These are phyloP conservation scores for Xylariaceae sp. DNA, from an alignment of 2,329 filamentous ascomycete species.

Conservation along the genomic window DNA sequence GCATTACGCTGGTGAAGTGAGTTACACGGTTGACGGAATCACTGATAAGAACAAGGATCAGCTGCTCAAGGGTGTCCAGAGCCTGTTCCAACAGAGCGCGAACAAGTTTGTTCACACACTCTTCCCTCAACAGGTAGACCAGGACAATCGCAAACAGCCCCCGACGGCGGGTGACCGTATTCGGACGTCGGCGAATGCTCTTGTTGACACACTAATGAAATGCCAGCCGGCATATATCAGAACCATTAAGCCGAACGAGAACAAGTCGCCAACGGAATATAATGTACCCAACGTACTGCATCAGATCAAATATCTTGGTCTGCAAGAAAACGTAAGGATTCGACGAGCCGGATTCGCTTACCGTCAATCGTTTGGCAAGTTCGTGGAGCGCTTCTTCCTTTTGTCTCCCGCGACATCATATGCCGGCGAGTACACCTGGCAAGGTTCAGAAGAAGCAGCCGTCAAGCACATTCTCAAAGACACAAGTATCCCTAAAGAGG, in stretches of 20 bases:
- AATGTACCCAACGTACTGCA: slow-evolving; percentile 89
- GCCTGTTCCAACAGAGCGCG: slow-evolving; percentile 74
- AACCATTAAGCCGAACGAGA: slow-evolving; percentile 99
- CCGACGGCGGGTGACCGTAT: slow-evolving; percentile 96
- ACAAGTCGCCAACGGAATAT: slow-evolving; percentile 92
- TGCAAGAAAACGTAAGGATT: slow-evolving; percentile 99
- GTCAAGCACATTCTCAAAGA: slow-evolving; percentile 92
- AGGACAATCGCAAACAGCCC: slow-evolving; percentile 89
- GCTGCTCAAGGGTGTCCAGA: slow-evolving; percentile 86
- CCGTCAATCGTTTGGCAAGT: slow-evolving; percentile 95
- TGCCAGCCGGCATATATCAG: slow-evolving; percentile 96
- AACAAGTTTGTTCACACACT: slow-evolving; percentile 83
- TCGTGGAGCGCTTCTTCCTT: slow-evolving; percentile 94
- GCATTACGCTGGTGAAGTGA: slow-evolving; percentile 96
- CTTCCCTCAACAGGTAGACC: slow-evolving; percentile 90
- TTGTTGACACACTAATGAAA: slow-evolving; percentile 95
- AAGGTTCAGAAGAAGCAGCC: slow-evolving; percentile 78
- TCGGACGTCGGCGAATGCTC: slow-evolving; percentile 85
- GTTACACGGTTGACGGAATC: slow-evolving; percentile 91
- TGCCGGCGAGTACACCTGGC: slow-evolving; percentile 95
- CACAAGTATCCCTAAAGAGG: slow-evolving; percentile 88
- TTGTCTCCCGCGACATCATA: slow-evolving; percentile 92
- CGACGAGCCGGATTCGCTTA: slow-evolving; percentile 94
- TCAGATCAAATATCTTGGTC: slow-evolving; percentile 96
- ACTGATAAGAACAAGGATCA: slow-evolving; percentile 99